Percentiles rank a stretch among this genome's conserved stretches.
phyloP scores from a whole-genome alignment of 257 asterid species.

The Nicotiana noctiflora region DNA sequence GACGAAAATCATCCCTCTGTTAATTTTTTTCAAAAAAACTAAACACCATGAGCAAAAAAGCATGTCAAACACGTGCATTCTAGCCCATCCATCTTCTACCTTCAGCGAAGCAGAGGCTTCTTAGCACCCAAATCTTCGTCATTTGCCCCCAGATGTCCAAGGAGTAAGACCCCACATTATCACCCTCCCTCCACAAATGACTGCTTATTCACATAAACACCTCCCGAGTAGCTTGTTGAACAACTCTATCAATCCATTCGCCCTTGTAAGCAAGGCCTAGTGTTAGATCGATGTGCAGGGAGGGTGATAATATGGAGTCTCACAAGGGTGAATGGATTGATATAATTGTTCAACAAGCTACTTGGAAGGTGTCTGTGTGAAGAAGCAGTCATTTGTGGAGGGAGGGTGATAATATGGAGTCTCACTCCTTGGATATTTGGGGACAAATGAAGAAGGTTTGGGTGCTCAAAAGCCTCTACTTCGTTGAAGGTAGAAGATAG shows the following conservation, averaged over 20 bases:
- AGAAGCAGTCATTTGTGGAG: slow-evolving; percentile 48
- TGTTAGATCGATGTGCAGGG: too few relatives aligned
- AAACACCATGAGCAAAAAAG: too few relatives aligned
- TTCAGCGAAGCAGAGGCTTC: too few relatives aligned
- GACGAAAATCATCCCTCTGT: too few relatives aligned
- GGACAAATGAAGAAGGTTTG: slow-evolving; percentile 32
- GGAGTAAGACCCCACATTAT: slow-evolving; percentile 44
- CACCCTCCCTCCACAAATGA: slow-evolving; percentile 42
- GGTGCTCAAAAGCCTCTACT: slow-evolving; percentile 11
- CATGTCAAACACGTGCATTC: too few relatives aligned
- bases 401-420: slow-evolving; percentile 40
- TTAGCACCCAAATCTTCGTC: slow-evolving; percentile 32
- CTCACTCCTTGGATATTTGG: slow-evolving; percentile 47
- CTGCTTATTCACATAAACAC: slow-evolving; percentile 41
- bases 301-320: too few relatives aligned
- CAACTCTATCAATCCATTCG: slow-evolving; percentile 35
- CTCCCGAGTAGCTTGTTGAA: slow-evolving; percentile 18
- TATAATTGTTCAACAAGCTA: slow-evolving; percentile 18
- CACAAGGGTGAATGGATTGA: slow-evolving; percentile 36
- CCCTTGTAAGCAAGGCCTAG: slow-evolving; percentile 37
- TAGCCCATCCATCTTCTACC: too few relatives aligned
- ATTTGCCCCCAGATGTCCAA: slow-evolving; percentile 40
- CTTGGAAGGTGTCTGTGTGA: slow-evolving; percentile 35
- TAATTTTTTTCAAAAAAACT: too few relatives aligned
- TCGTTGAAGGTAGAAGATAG: too few relatives aligned